Conservation (phyloP, 2,329 filamentous ascomycete genomes). For the Penicillium aurantiogriseum region DNA sequence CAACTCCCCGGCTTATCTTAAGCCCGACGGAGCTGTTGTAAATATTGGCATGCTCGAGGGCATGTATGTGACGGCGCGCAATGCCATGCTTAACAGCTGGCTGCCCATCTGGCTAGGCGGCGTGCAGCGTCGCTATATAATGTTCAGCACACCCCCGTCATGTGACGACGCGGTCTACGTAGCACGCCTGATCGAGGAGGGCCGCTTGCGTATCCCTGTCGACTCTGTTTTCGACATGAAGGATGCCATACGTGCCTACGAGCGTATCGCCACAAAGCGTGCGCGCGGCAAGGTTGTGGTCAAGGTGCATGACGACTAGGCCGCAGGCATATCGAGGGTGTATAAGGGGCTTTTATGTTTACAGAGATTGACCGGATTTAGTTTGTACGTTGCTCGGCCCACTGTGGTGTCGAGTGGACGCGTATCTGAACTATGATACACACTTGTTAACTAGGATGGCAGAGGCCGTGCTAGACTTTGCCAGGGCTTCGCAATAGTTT, state of each 20-base stretch:
- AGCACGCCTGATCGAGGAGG: constrained; percentile 9
- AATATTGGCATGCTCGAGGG: constrained; percentile 10
- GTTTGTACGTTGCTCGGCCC: not conserved
- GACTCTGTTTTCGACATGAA: constrained; percentile 16
- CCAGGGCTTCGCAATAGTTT: too few relatives aligned
- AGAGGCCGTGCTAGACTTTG: too few relatives aligned
- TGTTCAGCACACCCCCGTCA: constrained; percentile 13
- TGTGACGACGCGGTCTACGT: constrained; percentile 10
- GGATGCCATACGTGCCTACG: constrained; percentile 11
- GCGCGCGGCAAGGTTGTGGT: constrained; percentile 17
- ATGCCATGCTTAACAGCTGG: constrained; percentile 3
- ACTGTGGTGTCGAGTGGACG: not conserved
- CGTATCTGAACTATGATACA: not conserved
- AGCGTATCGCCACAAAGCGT: constrained; percentile 14
- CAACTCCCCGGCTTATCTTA: constrained; percentile 17
- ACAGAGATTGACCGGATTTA: not conserved
- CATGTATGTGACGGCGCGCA: not conserved
- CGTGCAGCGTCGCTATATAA: constrained; percentile 15
- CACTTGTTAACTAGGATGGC: not conserved
- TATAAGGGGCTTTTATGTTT: not conserved
- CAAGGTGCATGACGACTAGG: constrained; percentile 5
- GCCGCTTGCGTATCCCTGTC: constrained; percentile 10
- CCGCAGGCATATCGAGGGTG: not conserved
- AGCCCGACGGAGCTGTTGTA: constrained; percentile 11
- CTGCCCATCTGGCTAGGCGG: constrained; percentile 15